Base-by-base conservation (phyloP, 805 yeast genomes). In the Ogataea populi-albae region DNA sequence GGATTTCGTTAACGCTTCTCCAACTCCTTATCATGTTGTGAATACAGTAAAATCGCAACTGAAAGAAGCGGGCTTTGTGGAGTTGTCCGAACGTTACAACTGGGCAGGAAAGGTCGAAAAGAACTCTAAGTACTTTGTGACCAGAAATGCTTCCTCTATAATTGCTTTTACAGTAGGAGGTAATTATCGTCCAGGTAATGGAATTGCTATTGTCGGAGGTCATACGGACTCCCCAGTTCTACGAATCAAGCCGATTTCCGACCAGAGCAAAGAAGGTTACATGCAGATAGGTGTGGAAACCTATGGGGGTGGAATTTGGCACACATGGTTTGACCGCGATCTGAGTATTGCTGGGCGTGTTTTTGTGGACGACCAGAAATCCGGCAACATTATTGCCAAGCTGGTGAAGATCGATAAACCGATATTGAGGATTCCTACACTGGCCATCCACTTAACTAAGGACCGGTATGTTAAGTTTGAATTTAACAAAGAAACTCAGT, bases 241-340 rank as follows among this genome's bases (percentile, higher is more conserved):
- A 46, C 74, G 95, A 55, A 76, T 91, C 47, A 93, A 91, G 64
- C 98, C 98, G 9, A 68, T 83, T 20, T 84, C 95, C 17, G 78
- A 80, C 54, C 76, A 75, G 47, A 59, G 65, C 8, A 65, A 69
- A 12, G 89, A 85, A 50, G 95, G 95, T 1, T 91, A 79, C 52
- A 71, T 78, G 37, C 96, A 89, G 59, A 78, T 93, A 14, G 98
- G 96, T 24, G 95, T 93, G 7, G 98, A 93, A 61, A 76, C 81
- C 32, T 91, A 91, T 54, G 98, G 98, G 38, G 98, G 98, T 23
- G 93, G 96, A 33, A 79, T 89, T 37, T 93, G 97, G 79, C 96
- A 86, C 57, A 77, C 96, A 4, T 91, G 98, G 97, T 91, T 93
- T 55, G 98, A 91, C 60, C 77, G 97, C 41, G 97, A 91, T 59